phyloP scores from a whole-genome alignment of 108 stramenopile species.

The Skeletonema marinoi region DNA sequence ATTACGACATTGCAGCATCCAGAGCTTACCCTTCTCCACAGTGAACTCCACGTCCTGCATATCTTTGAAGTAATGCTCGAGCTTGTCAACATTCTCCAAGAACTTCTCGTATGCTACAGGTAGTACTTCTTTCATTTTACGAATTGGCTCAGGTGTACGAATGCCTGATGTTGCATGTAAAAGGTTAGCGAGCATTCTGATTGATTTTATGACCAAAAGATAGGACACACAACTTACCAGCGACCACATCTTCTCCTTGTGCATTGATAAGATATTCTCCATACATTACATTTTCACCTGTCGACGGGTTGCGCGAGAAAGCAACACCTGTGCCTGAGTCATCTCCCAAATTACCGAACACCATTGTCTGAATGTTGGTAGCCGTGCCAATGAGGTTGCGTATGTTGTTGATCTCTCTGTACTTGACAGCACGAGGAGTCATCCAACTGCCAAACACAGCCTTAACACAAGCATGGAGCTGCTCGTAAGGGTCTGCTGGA shows the following conservation, averaged over 20 bases:
- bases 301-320: conserved; percentile 86
- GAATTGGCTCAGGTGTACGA: conserved; percentile 81
- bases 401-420: conserved; percentile 83
- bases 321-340: conserved; percentile 86
- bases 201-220: neutral
- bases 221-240: conserved; percentile 8
- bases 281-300: conserved; percentile 73
- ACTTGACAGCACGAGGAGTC: conserved; percentile 82
- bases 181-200: neutral
- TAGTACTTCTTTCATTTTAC: conserved; percentile 67
- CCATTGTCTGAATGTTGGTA: conserved; percentile 81
- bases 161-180: conserved; percentile 51
- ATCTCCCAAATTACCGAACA: conserved; percentile 86
- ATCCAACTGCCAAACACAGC: conserved; percentile 90
- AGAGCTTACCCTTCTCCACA: conserved; percentile 86
- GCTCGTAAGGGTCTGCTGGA: conserved; percentile 67
- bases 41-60: conserved; percentile 95
- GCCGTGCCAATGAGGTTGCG: conserved; percentile 74
- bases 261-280: conserved; percentile 87
- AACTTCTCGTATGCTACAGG: conserved; percentile 85
- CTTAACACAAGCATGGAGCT: conserved; percentile 66
- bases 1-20: conserved; percentile 88
- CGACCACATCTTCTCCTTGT: conserved; percentile 87
- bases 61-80: conserved; percentile 84
- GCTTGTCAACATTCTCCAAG: conserved; percentile 66